phyloP scores from a whole-genome alignment of 2,329 filamentous ascomycete species.

The Ceratocystis alfenasii region DNA sequence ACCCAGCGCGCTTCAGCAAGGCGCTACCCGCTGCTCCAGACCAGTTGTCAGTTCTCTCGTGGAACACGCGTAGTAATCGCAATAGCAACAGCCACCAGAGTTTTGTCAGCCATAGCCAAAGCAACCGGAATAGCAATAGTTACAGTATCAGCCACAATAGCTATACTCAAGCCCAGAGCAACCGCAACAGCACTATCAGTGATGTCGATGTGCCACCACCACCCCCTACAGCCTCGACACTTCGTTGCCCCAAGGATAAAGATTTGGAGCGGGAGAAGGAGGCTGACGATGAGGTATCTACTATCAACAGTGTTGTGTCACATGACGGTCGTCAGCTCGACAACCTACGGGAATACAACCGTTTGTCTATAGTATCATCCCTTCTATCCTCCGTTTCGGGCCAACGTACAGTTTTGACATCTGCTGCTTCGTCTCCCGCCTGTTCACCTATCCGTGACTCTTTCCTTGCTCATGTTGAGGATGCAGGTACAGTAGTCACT shows the following conservation, averaged over 20 bases:
- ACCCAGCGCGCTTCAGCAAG: conserved; percentile 34
- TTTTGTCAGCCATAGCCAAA: background rate
- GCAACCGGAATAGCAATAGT: conserved; percentile 27
- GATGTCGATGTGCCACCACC: conserved; percentile 13
- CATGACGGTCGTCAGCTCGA: conserved; percentile 49
- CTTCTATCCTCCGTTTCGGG: conserved; percentile 37
- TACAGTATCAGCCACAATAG: background rate
- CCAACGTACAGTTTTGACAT: conserved; percentile 48
- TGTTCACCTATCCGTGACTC: conserved; percentile 44
- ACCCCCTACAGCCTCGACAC: background rate
- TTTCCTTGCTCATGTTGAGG: conserved; percentile 32
- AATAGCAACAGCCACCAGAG: background rate
- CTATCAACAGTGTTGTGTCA: conserved; percentile 45
- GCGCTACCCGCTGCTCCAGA: conserved; percentile 9
- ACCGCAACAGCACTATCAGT: conserved; percentile 24
- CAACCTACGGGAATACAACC: conserved; percentile 44
- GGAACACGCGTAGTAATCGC: conserved; percentile 9
- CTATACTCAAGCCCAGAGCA: conserved; percentile 27
- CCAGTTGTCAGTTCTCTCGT: conserved; percentile 10
- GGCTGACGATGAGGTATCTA: conserved; percentile 41
- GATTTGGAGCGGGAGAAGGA: conserved; percentile 21
- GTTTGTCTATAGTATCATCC: conserved; percentile 49
- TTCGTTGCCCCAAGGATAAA: background rate
- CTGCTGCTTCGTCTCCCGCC: conserved; percentile 45
- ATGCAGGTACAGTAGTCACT: conserved; percentile 29